Evolutionary conservation across 257 asterid species (phyloP).

Genomic region (Jasminum sambac): DNA sequence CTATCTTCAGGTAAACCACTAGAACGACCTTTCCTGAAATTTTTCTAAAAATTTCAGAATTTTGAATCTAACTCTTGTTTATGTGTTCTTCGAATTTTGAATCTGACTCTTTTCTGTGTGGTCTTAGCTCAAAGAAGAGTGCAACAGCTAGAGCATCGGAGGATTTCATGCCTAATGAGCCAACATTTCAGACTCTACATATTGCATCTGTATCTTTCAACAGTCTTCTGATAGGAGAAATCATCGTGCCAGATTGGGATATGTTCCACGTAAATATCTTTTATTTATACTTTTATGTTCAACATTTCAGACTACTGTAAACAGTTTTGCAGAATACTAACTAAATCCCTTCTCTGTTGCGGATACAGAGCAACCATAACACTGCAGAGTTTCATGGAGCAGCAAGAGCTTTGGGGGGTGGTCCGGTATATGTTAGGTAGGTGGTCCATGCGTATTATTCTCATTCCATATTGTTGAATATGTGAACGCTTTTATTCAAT

Average conservation of each 20-base stretch:
- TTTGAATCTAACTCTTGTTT: neutral
- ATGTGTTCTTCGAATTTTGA: slow-evolving; percentile 1
- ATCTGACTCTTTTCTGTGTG: neutral
- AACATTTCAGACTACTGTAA: neutral
- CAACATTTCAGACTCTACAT: slow-evolving; percentile 54
- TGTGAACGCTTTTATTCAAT: neutral
- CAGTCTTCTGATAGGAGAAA: slow-evolving; percentile 57
- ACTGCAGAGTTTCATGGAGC: slow-evolving; percentile 64
- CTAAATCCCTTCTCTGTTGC: neutral
- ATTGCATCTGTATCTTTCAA: slow-evolving; percentile 55
- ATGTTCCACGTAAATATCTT: slow-evolving; percentile 56
- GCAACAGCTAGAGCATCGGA: slow-evolving; percentile 67
- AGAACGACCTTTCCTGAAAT: neutral
- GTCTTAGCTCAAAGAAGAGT: slow-evolving; percentile 43
- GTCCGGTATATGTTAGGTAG: slow-evolving; percentile 67
- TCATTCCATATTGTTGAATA: neutral
- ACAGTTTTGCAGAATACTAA: neutral
- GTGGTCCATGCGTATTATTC: neutral
- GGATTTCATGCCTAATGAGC: slow-evolving; percentile 65
- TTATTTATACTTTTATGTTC: neutral
- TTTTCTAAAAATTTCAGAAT: neutral
- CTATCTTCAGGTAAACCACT: slow-evolving; percentile 42
- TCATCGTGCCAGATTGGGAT: slow-evolving; percentile 65
- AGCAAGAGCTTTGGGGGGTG: slow-evolving; percentile 65
- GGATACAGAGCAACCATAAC: slow-evolving; percentile 44